Evolutionary conservation across 306 rosid species (phyloP).

Genomic region (Pachyrhizus erosus): DNA sequence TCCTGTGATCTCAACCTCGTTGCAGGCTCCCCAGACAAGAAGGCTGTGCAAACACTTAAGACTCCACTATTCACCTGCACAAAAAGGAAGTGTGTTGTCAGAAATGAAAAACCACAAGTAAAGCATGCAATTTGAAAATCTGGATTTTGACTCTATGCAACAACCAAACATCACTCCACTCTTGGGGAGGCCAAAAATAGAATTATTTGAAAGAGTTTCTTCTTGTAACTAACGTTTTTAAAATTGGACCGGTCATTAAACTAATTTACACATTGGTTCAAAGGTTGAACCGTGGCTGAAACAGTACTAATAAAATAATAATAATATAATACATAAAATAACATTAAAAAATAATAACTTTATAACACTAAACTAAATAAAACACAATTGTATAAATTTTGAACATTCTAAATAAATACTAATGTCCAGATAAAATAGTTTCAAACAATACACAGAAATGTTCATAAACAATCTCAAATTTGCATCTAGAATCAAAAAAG

Average conservation of each 20-base stretch:
- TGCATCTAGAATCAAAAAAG: not conserved
- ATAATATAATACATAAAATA: too few species aligned
- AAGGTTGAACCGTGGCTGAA: too few species aligned
- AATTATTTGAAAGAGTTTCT: not conserved
- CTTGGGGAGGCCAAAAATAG: not conserved
- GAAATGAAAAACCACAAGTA: slow-evolving; percentile 8
- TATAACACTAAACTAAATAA: not conserved
- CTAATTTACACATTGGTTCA: not conserved
- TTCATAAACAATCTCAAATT: not conserved
- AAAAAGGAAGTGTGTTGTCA: slow-evolving; percentile 11
- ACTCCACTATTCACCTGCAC: slow-evolving; percentile 97
- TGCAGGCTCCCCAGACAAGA: slow-evolving; percentile 97
- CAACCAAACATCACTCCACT: not conserved
- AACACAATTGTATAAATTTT: not conserved
- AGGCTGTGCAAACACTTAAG: slow-evolving; percentile 95
- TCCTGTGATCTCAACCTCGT: slow-evolving; percentile 95
- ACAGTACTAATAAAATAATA: too few species aligned
- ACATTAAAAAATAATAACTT: too few species aligned
- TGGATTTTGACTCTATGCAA: not conserved
- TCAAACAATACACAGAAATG: not conserved
- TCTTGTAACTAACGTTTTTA: not conserved
- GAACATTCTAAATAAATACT: not conserved
- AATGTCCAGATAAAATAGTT: not conserved
- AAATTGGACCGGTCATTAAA: not conserved
- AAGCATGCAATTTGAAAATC: not conserved